Evolutionary conservation across 1,139 yeast species (phyloP), one percentile per base, ranked within the genome.

Genomic region (Wickerhamomyces sp.): DNA sequence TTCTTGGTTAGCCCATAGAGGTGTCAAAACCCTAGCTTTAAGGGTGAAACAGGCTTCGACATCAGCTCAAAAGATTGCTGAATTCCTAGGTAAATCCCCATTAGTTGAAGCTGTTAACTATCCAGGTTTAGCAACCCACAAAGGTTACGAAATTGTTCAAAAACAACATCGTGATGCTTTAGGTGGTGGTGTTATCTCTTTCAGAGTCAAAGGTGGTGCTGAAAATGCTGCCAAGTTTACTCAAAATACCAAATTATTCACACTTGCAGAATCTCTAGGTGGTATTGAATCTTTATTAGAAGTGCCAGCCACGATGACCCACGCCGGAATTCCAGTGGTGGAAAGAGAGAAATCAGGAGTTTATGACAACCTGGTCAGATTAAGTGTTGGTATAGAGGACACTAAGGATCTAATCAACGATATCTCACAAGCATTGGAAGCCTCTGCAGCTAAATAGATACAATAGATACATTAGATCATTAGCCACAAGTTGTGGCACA

Each of bases 291-390:
- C 92, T 19, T 73, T 87, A 60, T 68, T 85, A 49, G 95, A 87
- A 66, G 92, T 87, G 38, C 96, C 96, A 38, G 95, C 96, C 42
- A 79, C 81, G 41, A 87, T 87, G 95, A 87, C 96, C 53, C 96
- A 87, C 58, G 94, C 94, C 42, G 95, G 95, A 60, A 86, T 88
- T 63, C 90, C 95, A 58, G 73, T 74, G 63, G 87, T 70, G 41
- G 81, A 78, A 57, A 80, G 96, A 66, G 94, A 84, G 64, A 74
- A 79, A 38, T 76, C 81, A 43, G 95, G 95, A 50, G 94, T 88
- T 35, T 83, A 58, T 55, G 95, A 87, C 56, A 89, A 86, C 65
- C 74, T 88, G 64, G 72, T 87, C 54, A 80, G 96, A 71, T 70
- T 87, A 45, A 78, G 88, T 47, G 92, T 87, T 44, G 96, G 96